These are phyloP conservation scores for Ogataea paradorogensis DNA, from an alignment of 805 yeast species.

Conservation along the genomic window DNA sequence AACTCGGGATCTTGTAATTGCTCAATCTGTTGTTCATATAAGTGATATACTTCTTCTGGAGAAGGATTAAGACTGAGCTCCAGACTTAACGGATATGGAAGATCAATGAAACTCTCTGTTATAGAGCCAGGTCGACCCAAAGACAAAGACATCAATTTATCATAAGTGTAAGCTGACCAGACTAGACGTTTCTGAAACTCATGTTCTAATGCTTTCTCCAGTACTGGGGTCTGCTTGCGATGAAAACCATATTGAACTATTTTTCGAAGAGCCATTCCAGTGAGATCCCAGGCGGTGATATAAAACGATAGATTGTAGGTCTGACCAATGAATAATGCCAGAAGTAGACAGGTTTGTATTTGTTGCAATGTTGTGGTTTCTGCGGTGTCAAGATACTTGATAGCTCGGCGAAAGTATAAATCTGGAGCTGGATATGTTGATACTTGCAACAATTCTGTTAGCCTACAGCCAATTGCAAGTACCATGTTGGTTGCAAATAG, in stretches of 20 bases:
- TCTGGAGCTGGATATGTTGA: constrained; percentile 21
- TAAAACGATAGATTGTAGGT: constrained; percentile 20
- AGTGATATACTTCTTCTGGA: constrained; percentile 9
- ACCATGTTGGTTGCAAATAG: constrained; percentile 17
- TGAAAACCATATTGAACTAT: constrained; percentile 22
- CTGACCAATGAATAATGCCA: constrained; percentile 21
- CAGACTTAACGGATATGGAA: constrained; percentile 22
- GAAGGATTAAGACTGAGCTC: constrained; percentile 13
- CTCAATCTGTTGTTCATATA: constrained; percentile 15
- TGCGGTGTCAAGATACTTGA: constrained; percentile 12
- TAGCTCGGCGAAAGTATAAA: constrained; percentile 19
- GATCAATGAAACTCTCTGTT: constrained; percentile 22
- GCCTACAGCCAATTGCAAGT: constrained; percentile 21
- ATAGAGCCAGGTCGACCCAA: constrained; percentile 24
- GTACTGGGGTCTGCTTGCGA: constrained; percentile 16
- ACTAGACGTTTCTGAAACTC: constrained; percentile 24
- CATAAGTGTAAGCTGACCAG: constrained; percentile 25
- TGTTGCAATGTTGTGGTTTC: constrained; percentile 17
- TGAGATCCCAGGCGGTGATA: constrained; percentile 23
- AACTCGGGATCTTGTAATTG: constrained; percentile 17
- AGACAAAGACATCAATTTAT: constrained; percentile 21
- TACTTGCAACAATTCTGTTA: constrained; percentile 18
- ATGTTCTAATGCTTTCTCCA: constrained; percentile 17
- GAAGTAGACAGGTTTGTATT: constrained; percentile 23
- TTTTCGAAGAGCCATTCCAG: constrained; percentile 23